Evolutionary conservation across 1,284 basidiomycete species (phyloP).

Genomic region (Marasmius sp.): DNA sequence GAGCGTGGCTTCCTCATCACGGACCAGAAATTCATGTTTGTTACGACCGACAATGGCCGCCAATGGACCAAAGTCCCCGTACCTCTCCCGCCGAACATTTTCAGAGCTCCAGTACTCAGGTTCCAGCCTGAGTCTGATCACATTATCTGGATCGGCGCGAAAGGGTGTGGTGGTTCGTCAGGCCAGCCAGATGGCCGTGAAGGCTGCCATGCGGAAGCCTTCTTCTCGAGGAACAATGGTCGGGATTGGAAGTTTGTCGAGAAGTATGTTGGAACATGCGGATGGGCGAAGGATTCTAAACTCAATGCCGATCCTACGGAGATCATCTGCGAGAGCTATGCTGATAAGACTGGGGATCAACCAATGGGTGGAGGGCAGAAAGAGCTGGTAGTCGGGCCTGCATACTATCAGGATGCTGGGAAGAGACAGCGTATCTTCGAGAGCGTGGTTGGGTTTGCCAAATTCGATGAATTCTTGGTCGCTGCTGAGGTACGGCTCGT

Average conservation of each 20-base stretch:
- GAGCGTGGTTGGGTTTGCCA: slow-evolving; percentile 90
- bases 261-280: slow-evolving; percentile 86
- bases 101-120: slow-evolving; percentile 76
- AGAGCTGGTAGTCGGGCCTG: slow-evolving; percentile 76
- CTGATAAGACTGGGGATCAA: slow-evolving; percentile 83
- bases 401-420: slow-evolving; percentile 58
- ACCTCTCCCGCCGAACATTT: slow-evolving; percentile 76
- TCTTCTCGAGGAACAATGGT: slow-evolving; percentile 79
- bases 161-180: slow-evolving; percentile 50
- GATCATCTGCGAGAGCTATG: slow-evolving; percentile 92
- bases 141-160: slow-evolving; percentile 88
- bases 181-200: slow-evolving; percentile 20
- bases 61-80: slow-evolving; percentile 67
- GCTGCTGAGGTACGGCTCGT: slow-evolving; percentile 78
- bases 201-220: slow-evolving; percentile 72
- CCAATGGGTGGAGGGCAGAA: slow-evolving; percentile 64
- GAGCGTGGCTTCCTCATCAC: slow-evolving; percentile 93
- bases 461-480: slow-evolving; percentile 94
- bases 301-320: slow-evolving; percentile 81
- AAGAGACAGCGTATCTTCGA: slow-evolving; percentile 79
- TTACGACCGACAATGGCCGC: slow-evolving; percentile 82
- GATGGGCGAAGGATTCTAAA: slow-evolving; percentile 85
- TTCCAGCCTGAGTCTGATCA: slow-evolving; percentile 90
- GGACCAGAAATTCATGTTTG: slow-evolving; percentile 60
- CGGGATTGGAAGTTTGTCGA: slow-evolving; percentile 79